Percentiles rank a stretch among this genome's conserved stretches.
Conservation (phyloP, 2,329 filamentous ascomycete genomes). For the Fusarium secorum region DNA sequence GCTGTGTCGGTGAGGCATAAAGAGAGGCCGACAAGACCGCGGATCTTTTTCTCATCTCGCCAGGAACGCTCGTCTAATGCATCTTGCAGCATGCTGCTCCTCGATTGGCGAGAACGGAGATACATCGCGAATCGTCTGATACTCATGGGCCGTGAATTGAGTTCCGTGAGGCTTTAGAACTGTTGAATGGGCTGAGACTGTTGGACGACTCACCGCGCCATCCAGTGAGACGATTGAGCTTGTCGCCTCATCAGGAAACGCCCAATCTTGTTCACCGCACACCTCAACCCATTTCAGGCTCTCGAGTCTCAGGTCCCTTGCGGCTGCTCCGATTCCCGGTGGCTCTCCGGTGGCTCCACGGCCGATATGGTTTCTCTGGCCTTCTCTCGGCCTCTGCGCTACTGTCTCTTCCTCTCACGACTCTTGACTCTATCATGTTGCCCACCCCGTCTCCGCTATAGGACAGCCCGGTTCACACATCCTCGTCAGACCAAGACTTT, state of each 20-base stretch:
- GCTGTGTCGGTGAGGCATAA: slow-evolving; percentile 38
- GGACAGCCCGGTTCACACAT: slow-evolving; percentile 18
- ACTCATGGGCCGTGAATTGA: slow-evolving; percentile 8
- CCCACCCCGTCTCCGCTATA: slow-evolving; percentile 34
- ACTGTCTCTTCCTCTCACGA: slow-evolving; percentile 33
- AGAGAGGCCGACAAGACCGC: slow-evolving; percentile 28
- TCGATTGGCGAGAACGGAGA: slow-evolving; percentile 35
- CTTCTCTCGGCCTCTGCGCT: slow-evolving; percentile 33
- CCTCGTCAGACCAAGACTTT: slow-evolving; percentile 33
- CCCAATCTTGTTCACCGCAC: slow-evolving; percentile 36
- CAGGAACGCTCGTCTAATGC: slow-evolving; percentile 19
- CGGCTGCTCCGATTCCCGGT: slow-evolving; percentile 31
- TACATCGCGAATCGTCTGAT: slow-evolving; percentile 20
- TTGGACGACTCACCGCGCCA: slow-evolving; percentile 30
- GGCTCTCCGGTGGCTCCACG: slow-evolving; percentile 37
- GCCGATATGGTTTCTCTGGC: slow-evolving; percentile 35
- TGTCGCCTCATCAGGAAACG: slow-evolving; percentile 15
- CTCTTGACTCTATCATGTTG: slow-evolving; percentile 21
- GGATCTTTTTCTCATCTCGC: slow-evolving; percentile 27
- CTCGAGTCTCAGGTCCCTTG: slow-evolving; percentile 1
- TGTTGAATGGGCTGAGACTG: slow-evolving; percentile 34
- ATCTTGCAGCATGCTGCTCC: slow-evolving; percentile 31
- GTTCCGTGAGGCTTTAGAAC: slow-evolving; percentile 15
- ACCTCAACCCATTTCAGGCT: slow-evolving; percentile 33
- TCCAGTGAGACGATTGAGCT: slow-evolving; percentile 24